Evolutionary conservation across 495 filamentous ascomycete species (phyloP).

Genomic region (Penicillium steckii): DNA sequence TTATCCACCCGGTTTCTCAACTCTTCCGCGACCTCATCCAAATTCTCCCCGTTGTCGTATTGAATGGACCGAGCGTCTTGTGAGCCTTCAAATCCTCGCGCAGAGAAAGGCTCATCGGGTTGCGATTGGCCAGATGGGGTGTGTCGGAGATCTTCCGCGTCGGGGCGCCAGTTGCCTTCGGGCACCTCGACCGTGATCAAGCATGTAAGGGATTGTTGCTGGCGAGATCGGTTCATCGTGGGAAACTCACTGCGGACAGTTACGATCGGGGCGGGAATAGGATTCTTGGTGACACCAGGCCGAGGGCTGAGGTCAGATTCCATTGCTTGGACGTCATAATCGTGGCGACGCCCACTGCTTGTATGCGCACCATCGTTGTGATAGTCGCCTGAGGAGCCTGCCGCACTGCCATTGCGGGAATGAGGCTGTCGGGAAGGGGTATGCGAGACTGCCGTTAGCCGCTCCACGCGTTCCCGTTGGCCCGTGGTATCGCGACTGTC

Average conservation of each 20-base stretch:
- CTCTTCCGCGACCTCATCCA: slow-evolving; percentile 85
- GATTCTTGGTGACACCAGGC: slow-evolving; percentile 69
- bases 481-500: slow-evolving; percentile 58
- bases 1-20: slow-evolving; percentile 87
- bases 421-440: slow-evolving; percentile 44
- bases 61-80: slow-evolving; percentile 32
- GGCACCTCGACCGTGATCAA: slow-evolving; percentile 92
- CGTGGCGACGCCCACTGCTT: slow-evolving; percentile 65
- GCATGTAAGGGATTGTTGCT: slow-evolving; percentile 94
- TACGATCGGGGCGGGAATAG: slow-evolving; percentile 86
- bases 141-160: slow-evolving; percentile 76
- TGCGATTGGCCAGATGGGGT: slow-evolving; percentile 57
- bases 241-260: slow-evolving; percentile 96
- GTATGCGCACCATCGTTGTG: slow-evolving; percentile 54
- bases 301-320: slow-evolving; percentile 80
- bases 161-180: slow-evolving; percentile 86
- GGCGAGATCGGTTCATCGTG: slow-evolving; percentile 84
- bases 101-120: slow-evolving; percentile 41
- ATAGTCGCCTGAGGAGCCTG: slow-evolving; percentile 75
- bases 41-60: slow-evolving; percentile 57
- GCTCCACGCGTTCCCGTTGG: slow-evolving; percentile 56
- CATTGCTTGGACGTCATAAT: slow-evolving; percentile 96
- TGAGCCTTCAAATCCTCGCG: slow-evolving; percentile 31
- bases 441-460: slow-evolving; percentile 50
- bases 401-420: slow-evolving; percentile 71